Conservation (phyloP, 108 stramenopile species). For the Cyclotella kingstonii region DNA sequence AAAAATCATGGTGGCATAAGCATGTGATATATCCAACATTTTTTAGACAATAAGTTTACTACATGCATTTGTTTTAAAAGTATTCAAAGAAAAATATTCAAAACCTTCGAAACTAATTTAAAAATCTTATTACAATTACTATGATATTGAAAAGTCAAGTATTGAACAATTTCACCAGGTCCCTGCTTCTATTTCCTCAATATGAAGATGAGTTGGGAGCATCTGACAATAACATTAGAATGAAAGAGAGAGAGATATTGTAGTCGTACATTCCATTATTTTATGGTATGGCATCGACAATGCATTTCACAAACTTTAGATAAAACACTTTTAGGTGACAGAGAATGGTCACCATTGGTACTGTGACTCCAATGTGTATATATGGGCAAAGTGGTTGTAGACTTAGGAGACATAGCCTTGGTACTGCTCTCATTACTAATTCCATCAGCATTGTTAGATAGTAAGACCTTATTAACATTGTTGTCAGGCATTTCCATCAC, state of each 20-base stretch:
- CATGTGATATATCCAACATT: too few relatives aligned
- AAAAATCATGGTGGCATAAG: too few relatives aligned
- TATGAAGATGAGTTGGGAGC: too few relatives aligned
- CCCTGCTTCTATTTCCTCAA: too few relatives aligned
- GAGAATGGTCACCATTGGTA: background rate
- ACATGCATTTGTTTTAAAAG: too few relatives aligned
- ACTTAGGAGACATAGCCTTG: background rate
- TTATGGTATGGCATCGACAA: background rate
- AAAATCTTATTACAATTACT: too few relatives aligned
- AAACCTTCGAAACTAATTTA: too few relatives aligned
- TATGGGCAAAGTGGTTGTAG: conserved; percentile 4
- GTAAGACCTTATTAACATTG: background rate
- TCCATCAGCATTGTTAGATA: background rate
- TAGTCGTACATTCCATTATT: background rate
- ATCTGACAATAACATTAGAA: too few relatives aligned
- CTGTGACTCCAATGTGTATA: conserved; percentile 3
- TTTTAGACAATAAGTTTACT: too few relatives aligned
- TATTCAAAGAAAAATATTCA: too few relatives aligned
- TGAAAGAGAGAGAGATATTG: background rate
- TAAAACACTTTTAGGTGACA: conserved; percentile 13
- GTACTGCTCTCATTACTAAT: background rate
- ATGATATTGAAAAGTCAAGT: too few relatives aligned
- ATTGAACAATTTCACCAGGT: too few relatives aligned
- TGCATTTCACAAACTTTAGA: conserved; percentile 14
- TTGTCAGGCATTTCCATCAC: background rate